Percentiles rank a stretch among this genome's conserved stretches.
Conservation (phyloP, 2,329 filamentous ascomycete genomes). For the Aspergillus fischeri region DNA sequence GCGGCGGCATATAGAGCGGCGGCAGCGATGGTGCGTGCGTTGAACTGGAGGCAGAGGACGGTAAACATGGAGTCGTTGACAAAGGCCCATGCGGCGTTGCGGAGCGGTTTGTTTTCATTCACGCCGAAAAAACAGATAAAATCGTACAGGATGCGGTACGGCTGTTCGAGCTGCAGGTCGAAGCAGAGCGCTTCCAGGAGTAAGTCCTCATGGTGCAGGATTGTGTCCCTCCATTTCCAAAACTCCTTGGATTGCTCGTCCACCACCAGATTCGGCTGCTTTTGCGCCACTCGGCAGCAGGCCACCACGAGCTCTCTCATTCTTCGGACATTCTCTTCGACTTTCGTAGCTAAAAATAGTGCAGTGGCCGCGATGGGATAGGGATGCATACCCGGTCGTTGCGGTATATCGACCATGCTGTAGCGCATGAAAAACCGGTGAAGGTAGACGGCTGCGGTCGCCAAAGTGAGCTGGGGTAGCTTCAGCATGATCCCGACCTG, state of each 20-base stretch:
- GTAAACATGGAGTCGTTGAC: conserved; percentile 88
- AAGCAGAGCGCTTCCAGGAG: conserved; percentile 92
- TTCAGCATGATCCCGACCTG: conserved; percentile 91
- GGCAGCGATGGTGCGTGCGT: conserved; percentile 75
- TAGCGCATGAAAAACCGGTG: conserved; percentile 93
- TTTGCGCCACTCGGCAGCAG: conserved; percentile 90
- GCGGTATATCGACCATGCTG: conserved; percentile 71
- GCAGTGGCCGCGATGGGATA: conserved; percentile 91
- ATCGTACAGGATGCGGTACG: conserved; percentile 79
- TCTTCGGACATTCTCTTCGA: conserved; percentile 93
- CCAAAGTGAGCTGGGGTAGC: conserved; percentile 84
- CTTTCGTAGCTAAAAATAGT: conserved; percentile 92
- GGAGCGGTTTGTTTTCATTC: conserved; percentile 73
- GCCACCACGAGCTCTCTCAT: conserved; percentile 93
- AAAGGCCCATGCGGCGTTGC: conserved; percentile 89
- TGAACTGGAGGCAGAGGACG: conserved; percentile 74
- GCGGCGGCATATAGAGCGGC: conserved; percentile 83
- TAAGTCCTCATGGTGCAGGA: conserved; percentile 85
- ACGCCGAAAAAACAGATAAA: conserved; percentile 70
- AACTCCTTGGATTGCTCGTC: conserved; percentile 98
- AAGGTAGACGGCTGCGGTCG: conserved; percentile 89
- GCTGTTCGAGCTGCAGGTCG: conserved; percentile 84
- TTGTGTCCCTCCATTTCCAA: conserved; percentile 95
- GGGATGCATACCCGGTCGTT: conserved; percentile 71
- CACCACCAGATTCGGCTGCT: conserved; percentile 82